These are phyloP conservation scores for Cystofilobasidium capitatum DNA, from an alignment of 768 basidiomycete genomes.

Conservation along the genomic window DNA sequence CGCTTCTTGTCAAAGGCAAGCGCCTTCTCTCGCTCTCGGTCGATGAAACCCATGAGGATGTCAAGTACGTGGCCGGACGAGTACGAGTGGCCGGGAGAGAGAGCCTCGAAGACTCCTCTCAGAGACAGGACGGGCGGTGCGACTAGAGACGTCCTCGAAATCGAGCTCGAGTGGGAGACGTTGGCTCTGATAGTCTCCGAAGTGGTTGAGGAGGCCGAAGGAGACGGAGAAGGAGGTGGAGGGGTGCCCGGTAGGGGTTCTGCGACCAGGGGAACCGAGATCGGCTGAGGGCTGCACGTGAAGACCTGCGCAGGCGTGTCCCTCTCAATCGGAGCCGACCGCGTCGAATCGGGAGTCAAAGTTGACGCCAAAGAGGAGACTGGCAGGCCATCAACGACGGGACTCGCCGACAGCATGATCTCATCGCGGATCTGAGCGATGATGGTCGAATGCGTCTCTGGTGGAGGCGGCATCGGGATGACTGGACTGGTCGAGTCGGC, in stretches of 20 bases:
- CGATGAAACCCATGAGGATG: slow-evolving; percentile 14
- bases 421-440: not conserved
- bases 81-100: slow-evolving; percentile 4
- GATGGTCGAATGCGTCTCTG: not conserved
- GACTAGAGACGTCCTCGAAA: not conserved
- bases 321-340: too few species aligned
- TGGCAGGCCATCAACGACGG: not conserved
- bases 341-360: too few species aligned
- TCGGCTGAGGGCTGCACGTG: not conserved
- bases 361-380: too few species aligned
- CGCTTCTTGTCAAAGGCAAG: slow-evolving; percentile 1
- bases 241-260: not conserved
- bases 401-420: not conserved
- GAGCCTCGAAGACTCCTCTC: slow-evolving; percentile 5
- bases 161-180: not conserved
- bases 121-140: slow-evolving; percentile 1
- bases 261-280: not conserved
- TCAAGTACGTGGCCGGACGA: slow-evolving; percentile 17
- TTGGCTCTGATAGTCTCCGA: not conserved
- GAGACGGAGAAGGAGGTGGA: not conserved
- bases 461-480: not conserved
- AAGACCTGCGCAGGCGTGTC: too few species aligned
- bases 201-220: not conserved
- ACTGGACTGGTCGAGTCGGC: too few species aligned
- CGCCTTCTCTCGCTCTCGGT: slow-evolving; percentile 12